Evolutionary conservation across 2,329 filamentous ascomycete genomes (phyloP).

Genomic region (Trichoderma gracile): DNA sequence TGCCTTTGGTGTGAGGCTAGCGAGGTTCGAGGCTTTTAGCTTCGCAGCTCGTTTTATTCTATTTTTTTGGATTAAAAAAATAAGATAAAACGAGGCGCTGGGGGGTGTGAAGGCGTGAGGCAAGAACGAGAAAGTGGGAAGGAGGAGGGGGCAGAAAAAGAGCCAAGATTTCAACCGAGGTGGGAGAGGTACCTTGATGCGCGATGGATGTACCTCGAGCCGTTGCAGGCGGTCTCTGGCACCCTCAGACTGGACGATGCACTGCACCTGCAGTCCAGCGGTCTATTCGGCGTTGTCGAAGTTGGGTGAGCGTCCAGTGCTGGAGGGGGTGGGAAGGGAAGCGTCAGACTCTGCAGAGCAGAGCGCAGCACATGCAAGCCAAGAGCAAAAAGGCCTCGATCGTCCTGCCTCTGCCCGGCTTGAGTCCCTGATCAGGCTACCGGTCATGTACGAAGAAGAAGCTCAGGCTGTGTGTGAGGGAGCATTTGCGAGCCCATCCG

Average conservation of each 20-base stretch:
- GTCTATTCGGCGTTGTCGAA: no score
- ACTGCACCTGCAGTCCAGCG: no score
- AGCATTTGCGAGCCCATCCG: not conserved
- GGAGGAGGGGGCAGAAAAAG: conserved; percentile 9
- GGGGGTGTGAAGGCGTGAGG: conserved; percentile 4
- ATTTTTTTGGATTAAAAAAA: not conserved
- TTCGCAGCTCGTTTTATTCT: conserved; percentile 15
- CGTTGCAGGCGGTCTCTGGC: not conserved
- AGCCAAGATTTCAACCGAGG: conserved; percentile 11
- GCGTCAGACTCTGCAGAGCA: not conserved
- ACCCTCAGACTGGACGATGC: no score
- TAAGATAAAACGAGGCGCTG: not conserved
- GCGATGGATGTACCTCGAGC: not conserved
- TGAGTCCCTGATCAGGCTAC: conserved; percentile 1
- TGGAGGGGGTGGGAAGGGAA: not conserved
- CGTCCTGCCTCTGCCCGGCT: not conserved
- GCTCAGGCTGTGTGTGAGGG: not conserved
- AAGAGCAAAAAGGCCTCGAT: not conserved
- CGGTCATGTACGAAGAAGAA: not conserved
- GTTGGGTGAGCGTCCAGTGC: not conserved
- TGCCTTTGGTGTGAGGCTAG: conserved; percentile 25
- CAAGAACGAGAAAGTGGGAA: not conserved
- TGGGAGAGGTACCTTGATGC: not conserved
- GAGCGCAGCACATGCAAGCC: conserved; percentile 3
- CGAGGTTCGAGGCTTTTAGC: conserved; percentile 25